A percentile compares a stretch with the other conserved stretches of the same genome.
Evolutionary conservation across 148 eudicot genomes (phyloP).

Genomic region (Camellia sinensis): DNA sequence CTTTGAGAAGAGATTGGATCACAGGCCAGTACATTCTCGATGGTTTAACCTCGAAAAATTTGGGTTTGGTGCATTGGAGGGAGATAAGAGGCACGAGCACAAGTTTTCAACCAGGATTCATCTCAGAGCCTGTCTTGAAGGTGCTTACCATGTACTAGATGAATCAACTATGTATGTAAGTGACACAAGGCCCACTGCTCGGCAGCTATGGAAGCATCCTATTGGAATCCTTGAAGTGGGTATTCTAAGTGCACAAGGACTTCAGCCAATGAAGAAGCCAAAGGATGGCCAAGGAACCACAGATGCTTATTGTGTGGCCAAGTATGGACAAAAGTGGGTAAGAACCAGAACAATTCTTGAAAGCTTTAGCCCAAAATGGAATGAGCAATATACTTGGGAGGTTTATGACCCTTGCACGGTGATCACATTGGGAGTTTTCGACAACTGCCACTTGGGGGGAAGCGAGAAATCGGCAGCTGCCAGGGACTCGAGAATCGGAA

Average conservation of each 20-base stretch:
- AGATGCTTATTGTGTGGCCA: conserved; percentile 39
- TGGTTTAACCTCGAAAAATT: conserved; percentile 59
- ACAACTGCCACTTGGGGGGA: conserved; percentile 45
- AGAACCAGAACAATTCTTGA: conserved; percentile 33
- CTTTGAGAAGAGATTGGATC: conserved; percentile 56
- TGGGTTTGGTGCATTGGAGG: conserved; percentile 28
- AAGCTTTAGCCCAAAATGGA: conserved; percentile 29
- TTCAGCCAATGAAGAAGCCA: conserved; percentile 28
- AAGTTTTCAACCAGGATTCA: conserved; percentile 38
- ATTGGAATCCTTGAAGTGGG: conserved; percentile 41
- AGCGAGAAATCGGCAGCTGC: conserved; percentile 32
- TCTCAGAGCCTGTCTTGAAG: conserved; percentile 35
- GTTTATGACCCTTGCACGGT: conserved; percentile 42
- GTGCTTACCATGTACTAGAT: conserved; percentile 43
- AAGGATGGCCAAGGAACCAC: conserved; percentile 28
- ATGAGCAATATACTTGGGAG: conserved; percentile 36
- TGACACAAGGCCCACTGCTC: conserved; percentile 35
- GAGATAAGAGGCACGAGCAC: conserved; percentile 25
- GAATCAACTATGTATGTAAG: conserved; percentile 39
- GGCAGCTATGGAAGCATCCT: conserved; percentile 33
- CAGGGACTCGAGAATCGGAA: conserved; percentile 36
- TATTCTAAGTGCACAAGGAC: conserved; percentile 34
- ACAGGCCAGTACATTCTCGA: conserved; percentile 37
- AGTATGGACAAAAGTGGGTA: conserved; percentile 33
- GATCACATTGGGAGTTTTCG: conserved; percentile 38